Conservation (phyloP, 306 rosid genomes). For the Quercus gilva region DNA sequence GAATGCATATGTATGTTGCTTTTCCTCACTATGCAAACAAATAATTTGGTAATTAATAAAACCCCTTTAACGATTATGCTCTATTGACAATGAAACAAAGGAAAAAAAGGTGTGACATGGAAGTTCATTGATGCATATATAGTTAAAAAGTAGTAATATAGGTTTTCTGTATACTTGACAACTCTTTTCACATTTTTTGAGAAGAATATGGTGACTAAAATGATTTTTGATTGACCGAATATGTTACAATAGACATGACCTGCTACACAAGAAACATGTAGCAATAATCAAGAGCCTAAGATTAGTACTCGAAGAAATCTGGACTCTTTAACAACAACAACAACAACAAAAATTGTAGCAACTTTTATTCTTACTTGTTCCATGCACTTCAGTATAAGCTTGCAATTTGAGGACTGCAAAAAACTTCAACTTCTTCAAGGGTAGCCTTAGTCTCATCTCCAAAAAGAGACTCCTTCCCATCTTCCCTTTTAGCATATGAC, state of each 20-base stretch:
- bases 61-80: constrained; percentile 24
- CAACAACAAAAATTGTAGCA: no score
- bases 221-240: background rate
- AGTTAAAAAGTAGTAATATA: background rate
- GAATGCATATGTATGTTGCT: constrained; percentile 21
- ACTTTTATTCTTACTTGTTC: constrained; percentile 5
- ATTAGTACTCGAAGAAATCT: no score
- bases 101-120: constrained; percentile 21
- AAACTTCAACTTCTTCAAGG: constrained; percentile 74
- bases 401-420: constrained; percentile 87
- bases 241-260: background rate
- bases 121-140: constrained; percentile 9
- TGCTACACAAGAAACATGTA: background rate
- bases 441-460: constrained; percentile 71
- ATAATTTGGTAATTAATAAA: constrained; percentile 6
- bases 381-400: constrained; percentile 57
- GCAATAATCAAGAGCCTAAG: background rate
- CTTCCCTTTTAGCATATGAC: constrained; percentile 87
- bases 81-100: constrained; percentile 40
- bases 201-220: constrained; percentile 10
- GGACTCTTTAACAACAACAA: no score
- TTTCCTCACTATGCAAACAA: constrained; percentile 24
- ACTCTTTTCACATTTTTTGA: constrained; percentile 3
- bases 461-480: constrained; percentile 77
- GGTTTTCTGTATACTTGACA: background rate